Conservation (phyloP, 805 yeast genomes). For the Candida broadrunensis region DNA sequence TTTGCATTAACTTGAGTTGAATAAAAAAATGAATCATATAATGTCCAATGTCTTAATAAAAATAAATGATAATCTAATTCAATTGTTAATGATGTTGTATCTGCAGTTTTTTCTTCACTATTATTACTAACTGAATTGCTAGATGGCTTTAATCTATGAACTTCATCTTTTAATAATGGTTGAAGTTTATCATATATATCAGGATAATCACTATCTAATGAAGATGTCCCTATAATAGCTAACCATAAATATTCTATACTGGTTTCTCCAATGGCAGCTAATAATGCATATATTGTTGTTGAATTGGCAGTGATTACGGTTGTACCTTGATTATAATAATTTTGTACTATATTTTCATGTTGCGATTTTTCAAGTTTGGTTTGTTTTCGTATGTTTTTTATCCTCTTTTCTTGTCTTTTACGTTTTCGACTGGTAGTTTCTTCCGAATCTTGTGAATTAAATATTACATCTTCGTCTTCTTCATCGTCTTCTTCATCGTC, state of each 20-base stretch:
- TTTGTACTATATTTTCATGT: slow-evolving; percentile 58
- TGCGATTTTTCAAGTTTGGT: slow-evolving; percentile 36
- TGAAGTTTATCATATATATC: slow-evolving; percentile 67
- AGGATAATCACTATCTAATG: slow-evolving; percentile 72
- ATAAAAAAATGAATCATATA: slow-evolving; percentile 86
- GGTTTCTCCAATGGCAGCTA: slow-evolving; percentile 83
- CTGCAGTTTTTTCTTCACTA: slow-evolving; percentile 32
- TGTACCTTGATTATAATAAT: slow-evolving; percentile 83
- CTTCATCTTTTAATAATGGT: slow-evolving; percentile 81
- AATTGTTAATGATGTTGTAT: slow-evolving; percentile 48
- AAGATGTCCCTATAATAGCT: slow-evolving; percentile 82
- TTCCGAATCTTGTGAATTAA: slow-evolving; percentile 23
- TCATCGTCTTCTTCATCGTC: slow-evolving; percentile 27
- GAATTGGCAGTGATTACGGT: slow-evolving; percentile 72
- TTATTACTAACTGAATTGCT: slow-evolving; percentile 9
- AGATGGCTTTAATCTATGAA: slow-evolving; percentile 58
- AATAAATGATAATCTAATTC: slow-evolving; percentile 87
- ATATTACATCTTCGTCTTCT: slow-evolving; percentile 18
- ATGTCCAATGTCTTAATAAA: slow-evolving; percentile 86
- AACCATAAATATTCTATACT: slow-evolving; percentile 73
- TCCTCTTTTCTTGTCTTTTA: slow-evolving; percentile 25
- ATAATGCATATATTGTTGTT: slow-evolving; percentile 73
- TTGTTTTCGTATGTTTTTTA: slow-evolving; percentile 34
- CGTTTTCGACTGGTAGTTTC: slow-evolving; percentile 22
- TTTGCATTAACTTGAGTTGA: slow-evolving; percentile 91